phyloP scores from a whole-genome alignment of 805 yeast genomes.

The Saccharomyces eubayanus region DNA sequence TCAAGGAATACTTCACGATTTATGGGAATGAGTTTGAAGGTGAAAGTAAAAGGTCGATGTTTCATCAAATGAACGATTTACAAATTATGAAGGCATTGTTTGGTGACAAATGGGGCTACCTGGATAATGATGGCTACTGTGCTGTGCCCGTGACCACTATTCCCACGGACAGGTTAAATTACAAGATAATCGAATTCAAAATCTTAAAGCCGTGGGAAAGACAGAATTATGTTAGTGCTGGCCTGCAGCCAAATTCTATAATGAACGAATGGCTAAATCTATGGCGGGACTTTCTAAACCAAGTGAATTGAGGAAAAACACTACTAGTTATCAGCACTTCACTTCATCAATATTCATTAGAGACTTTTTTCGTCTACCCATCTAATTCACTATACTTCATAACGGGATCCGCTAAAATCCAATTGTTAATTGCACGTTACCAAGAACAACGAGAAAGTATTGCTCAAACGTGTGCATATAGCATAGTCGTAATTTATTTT shows the following conservation, averaged over 20 bases:
- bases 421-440: neutral
- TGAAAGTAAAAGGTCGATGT: conserved; percentile 9
- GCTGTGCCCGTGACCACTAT: neutral
- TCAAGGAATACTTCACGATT: conserved; percentile 27
- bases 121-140: conserved; percentile 18
- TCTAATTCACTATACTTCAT: neutral
- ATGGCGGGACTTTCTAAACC: conserved; percentile 13
- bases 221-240: neutral
- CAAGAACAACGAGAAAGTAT: neutral
- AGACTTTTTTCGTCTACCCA: neutral
- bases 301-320: neutral
- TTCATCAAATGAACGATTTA: conserved; percentile 13
- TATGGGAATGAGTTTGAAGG: conserved; percentile 17
- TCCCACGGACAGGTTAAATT: neutral
- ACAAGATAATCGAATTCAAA: conserved; percentile 21
- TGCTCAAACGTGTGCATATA: neutral
- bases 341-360: neutral
- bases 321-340: neutral
- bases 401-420: neutral
- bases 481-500: neutral
- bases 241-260: conserved; percentile 2
- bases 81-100: conserved; percentile 24
- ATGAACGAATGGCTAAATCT: conserved; percentile 14
- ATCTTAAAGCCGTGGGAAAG: conserved; percentile 21
- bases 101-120: conserved; percentile 28